phyloP scores from a whole-genome alignment of 495 filamentous ascomycete genomes.

The Monascus purpureus region DNA sequence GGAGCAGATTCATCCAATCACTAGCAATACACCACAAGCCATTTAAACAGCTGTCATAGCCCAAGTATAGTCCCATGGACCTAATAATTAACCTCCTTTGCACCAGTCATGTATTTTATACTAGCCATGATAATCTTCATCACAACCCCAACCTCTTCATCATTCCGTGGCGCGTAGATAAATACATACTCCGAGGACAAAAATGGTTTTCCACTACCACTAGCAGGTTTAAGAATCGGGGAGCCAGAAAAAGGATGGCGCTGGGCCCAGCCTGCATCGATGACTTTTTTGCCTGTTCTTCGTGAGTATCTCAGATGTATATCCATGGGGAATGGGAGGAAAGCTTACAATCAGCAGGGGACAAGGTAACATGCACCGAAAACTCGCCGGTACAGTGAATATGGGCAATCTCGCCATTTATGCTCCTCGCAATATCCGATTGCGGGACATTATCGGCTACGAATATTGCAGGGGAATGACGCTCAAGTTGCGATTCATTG shows the following conservation, averaged over 20 bases:
- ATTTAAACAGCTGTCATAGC: not conserved
- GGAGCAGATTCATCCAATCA: too few species aligned
- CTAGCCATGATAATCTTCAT: conserved; percentile 58
- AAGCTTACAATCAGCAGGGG: conserved; percentile 51
- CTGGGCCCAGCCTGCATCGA: conserved; percentile 79
- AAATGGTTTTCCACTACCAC: too few species aligned
- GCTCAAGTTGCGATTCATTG: conserved; percentile 13
- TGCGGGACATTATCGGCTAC: conserved; percentile 10
- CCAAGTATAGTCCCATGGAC: not conserved
- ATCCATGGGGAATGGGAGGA: not conserved
- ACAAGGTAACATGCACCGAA: conserved; percentile 61
- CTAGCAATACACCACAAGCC: not conserved
- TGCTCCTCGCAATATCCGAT: conserved; percentile 6
- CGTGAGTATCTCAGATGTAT: not conserved
- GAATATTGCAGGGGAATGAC: conserved; percentile 17
- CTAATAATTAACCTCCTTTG: conserved; percentile 14
- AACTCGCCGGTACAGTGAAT: conserved; percentile 53
- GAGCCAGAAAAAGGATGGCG: conserved; percentile 67
- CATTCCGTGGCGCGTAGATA: conserved; percentile 70
- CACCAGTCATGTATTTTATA: conserved; percentile 21
- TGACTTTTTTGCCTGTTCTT: conserved; percentile 43
- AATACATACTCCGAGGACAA: too few species aligned
- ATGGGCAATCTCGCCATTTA: conserved; percentile 62
- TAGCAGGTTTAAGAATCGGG: too few species aligned
- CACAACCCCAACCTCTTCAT: conserved; percentile 52